Percentiles rank a stretch among this genome's conserved stretches.
phyloP scores from a whole-genome alignment of 805 yeast genomes.

The Wickerhamiella alocasiicola region DNA sequence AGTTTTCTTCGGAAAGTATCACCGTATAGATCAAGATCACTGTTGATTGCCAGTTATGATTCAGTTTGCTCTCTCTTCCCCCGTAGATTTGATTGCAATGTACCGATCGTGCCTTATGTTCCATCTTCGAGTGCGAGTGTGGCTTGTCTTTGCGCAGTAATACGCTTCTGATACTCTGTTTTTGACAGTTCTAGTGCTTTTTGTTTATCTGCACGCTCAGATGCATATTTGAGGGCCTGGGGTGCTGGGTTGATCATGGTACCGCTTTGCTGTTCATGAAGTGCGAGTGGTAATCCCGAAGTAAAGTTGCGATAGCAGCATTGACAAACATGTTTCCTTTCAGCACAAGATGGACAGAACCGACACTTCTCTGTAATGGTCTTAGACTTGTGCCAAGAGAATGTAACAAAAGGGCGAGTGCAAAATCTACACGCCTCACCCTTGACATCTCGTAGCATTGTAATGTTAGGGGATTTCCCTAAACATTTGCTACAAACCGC shows the following conservation, averaged over 20 bases:
- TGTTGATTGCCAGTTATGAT: too few relatives aligned
- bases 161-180: slow-evolving; percentile 1
- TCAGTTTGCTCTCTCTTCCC: too few relatives aligned
- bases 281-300: slow-evolving; percentile 64
- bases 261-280: slow-evolving; percentile 56
- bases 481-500: slow-evolving; percentile 64
- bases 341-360: slow-evolving; percentile 70
- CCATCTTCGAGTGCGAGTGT: too few relatives aligned
- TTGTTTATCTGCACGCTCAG: neutral
- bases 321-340: slow-evolving; percentile 75
- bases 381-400: slow-evolving; percentile 51
- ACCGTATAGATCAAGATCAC: too few relatives aligned
- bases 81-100: too few relatives aligned
- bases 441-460: slow-evolving; percentile 53
- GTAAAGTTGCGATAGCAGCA: slow-evolving; percentile 72
- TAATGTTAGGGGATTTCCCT: slow-evolving; percentile 52
- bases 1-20: too few relatives aligned
- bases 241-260: slow-evolving; percentile 9
- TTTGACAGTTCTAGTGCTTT: neutral
- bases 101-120: too few relatives aligned
- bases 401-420: slow-evolving; percentile 72
- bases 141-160: neutral
- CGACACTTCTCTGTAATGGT: slow-evolving; percentile 46
- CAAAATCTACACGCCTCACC: slow-evolving; percentile 83
- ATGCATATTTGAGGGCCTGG: slow-evolving; percentile 7